A percentile compares a stretch with the other conserved stretches of the same genome.
These are phyloP conservation scores for Medicago arabica DNA, from an alignment of 306 rosid species.

Conservation along the genomic window DNA sequence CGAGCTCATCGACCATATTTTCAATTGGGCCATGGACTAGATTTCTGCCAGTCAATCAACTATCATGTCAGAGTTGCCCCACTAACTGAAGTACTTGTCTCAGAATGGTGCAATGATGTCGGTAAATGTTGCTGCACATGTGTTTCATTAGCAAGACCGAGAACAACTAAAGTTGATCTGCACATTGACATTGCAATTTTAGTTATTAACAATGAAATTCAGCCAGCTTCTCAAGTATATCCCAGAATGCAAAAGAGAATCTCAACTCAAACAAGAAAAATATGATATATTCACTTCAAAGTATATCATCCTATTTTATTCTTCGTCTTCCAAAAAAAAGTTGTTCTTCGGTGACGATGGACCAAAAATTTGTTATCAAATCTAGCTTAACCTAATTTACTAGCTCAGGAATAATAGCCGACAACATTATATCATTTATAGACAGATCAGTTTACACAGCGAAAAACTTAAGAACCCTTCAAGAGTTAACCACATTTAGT, in stretches of 20 bases:
- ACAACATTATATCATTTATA: neutral
- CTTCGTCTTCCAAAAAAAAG: too few relatives aligned
- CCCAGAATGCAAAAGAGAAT: neutral
- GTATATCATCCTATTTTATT: neutral
- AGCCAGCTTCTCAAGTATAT: slow-evolving; percentile 9
- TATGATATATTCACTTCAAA: neutral
- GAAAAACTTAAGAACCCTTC: neutral
- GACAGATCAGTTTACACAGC: neutral
- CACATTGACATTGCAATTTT: slow-evolving; percentile 31
- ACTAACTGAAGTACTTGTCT: slow-evolving; percentile 67
- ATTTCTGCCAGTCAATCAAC: slow-evolving; percentile 27
- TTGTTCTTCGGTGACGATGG: neutral
- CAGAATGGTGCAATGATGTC: slow-evolving; percentile 58
- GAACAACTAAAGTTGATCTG: slow-evolving; percentile 74
- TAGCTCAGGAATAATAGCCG: slow-evolving; percentile 3
- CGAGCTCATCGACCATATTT: slow-evolving; percentile 34
- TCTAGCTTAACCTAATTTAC: slow-evolving; percentile 9
- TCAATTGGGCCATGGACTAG: slow-evolving; percentile 28
- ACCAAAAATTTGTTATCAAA: neutral
- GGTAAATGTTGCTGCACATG: slow-evolving; percentile 60
- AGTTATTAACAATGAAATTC: slow-evolving; percentile 30
- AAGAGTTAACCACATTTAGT: neutral
- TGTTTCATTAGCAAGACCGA: slow-evolving; percentile 74
- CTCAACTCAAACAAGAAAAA: neutral
- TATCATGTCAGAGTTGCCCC: slow-evolving; percentile 73